phyloP scores from a whole-genome alignment of 78 protist species.

The Andalucia godoyi region DNA sequence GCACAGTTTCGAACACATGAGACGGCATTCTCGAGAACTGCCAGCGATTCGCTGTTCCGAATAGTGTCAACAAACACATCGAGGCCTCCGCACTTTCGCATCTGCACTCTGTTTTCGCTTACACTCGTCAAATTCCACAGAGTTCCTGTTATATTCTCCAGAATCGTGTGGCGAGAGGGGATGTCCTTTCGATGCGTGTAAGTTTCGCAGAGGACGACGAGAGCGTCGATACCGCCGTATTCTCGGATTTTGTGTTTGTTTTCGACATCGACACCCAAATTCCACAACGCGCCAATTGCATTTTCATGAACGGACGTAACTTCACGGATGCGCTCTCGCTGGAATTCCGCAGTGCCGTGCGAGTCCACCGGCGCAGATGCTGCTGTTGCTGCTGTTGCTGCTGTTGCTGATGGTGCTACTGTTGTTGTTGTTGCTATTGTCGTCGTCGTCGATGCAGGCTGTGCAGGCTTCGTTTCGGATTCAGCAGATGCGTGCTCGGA shows the following conservation, averaged over 20 bases:
- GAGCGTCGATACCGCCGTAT: slow-evolving; percentile 8
- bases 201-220: background rate
- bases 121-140: slow-evolving; percentile 22
- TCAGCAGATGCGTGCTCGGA: too few species aligned
- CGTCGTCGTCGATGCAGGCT: too few species aligned
- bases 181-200: background rate
- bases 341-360: too few species aligned
- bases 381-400: too few species aligned
- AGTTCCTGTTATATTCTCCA: slow-evolving; percentile 19
- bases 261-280: slow-evolving; percentile 9
- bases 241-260: slow-evolving; percentile 5
- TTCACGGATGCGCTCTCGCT: background rate
- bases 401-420: too few species aligned
- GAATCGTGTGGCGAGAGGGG: background rate
- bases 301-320: slow-evolving; percentile 10
- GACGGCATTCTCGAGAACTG: slow-evolving; percentile 12
- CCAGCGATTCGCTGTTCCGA: background rate
- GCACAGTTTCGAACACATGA: slow-evolving; percentile 19
- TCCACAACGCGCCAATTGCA: slow-evolving; percentile 38
- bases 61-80: background rate
- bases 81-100: slow-evolving; percentile 8
- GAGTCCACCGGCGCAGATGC: too few species aligned
- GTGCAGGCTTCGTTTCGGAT: too few species aligned
- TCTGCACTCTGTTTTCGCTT: background rate
- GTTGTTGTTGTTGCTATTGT: too few species aligned